Evolutionary conservation across 2,329 filamentous ascomycete species (phyloP).

Genomic region (Akanthomyces dipterigenus): DNA sequence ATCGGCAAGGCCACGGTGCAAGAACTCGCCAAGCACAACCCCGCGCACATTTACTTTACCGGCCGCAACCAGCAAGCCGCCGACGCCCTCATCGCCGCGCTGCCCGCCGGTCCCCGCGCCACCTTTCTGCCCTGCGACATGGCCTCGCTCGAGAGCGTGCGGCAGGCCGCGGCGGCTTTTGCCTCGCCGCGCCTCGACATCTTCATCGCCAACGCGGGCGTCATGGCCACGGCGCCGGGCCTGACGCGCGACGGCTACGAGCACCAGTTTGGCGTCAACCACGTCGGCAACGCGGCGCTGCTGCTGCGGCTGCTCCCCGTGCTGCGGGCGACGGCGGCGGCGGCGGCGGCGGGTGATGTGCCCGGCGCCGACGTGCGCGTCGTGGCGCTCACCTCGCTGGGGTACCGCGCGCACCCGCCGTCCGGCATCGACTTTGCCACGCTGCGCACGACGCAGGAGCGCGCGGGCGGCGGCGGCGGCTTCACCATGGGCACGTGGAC

Average conservation of each 20-base stretch:
- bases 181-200: slow-evolving; percentile 33
- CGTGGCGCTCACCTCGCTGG: slow-evolving; percentile 23
- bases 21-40: slow-evolving; percentile 32
- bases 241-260: slow-evolving; percentile 28
- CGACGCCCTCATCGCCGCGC: slow-evolving; percentile 35
- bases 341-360: neutral
- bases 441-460: slow-evolving; percentile 19
- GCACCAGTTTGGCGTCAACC: slow-evolving; percentile 29
- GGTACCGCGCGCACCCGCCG: slow-evolving; percentile 20
- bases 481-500: slow-evolving; percentile 29
- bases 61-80: slow-evolving; percentile 40
- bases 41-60: slow-evolving; percentile 47
- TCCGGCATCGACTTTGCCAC: slow-evolving; percentile 23
- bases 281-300: slow-evolving; percentile 24
- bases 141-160: slow-evolving; percentile 41
- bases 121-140: slow-evolving; percentile 41
- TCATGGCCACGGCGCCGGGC: slow-evolving; percentile 24
- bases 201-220: slow-evolving; percentile 32
- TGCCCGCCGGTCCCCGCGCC: slow-evolving; percentile 7
- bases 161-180: slow-evolving; percentile 35
- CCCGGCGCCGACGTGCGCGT: slow-evolving; percentile 16
- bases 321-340: slow-evolving; percentile 17
- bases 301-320: slow-evolving; percentile 28
- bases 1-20: slow-evolving; percentile 22
- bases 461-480: slow-evolving; percentile 11